Base-by-base conservation (phyloP, 257 asterid genomes). In the Solanum bulbocastanum region DNA sequence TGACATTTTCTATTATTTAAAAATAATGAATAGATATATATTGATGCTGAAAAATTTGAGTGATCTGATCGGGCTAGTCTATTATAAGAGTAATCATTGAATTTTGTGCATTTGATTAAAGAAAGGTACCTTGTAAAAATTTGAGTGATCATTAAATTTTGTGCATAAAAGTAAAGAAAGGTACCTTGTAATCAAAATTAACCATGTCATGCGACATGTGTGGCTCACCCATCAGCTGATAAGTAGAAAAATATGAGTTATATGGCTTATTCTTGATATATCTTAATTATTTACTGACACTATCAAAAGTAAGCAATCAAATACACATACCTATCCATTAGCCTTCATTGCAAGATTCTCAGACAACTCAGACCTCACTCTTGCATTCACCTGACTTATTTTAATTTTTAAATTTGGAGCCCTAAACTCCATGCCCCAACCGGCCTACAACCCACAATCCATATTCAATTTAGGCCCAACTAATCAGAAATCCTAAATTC, bases 101-200 rank as follows among this genome's bases (percentile, higher is more conserved):
- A n/a, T n/a, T n/a, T n/a, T n/a, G n/a, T n/a, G n/a, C n/a, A n/a
- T n/a, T n/a, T n/a, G n/a, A n/a, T n/a, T n/a, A n/a, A n/a, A n/a
- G n/a, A n/a, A n/a, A n/a, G n/a, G n/a, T n/a, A n/a, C n/a, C n/a
- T n/a, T n/a, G n/a, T n/a, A n/a, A n/a, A n/a, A n/a, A n/a, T n/a
- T n/a, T n/a, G n/a, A n/a, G n/a, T n/a, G n/a, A n/a, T n/a, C 33
- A 32, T 32, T 32, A 2, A 32, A 32, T 32, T 32, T 32, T 32
- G 33, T 32, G 33, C 33, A 32, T 42, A 73, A 10, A 7, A 36
- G 4, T 42, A 35, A 5, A 85, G 35, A 36, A 10, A 40, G 39
- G 86, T 92, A 96, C 99, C 99, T 97, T 97, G 88, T 97, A 97
- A 91, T 97, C 99, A 88, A 97, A 96, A 92, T 92, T 96, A 91